Evolutionary conservation across 768 basidiomycete species (phyloP), one percentile per base, ranked within the genome.

Genomic region (Strobilomyces dryophilus): DNA sequence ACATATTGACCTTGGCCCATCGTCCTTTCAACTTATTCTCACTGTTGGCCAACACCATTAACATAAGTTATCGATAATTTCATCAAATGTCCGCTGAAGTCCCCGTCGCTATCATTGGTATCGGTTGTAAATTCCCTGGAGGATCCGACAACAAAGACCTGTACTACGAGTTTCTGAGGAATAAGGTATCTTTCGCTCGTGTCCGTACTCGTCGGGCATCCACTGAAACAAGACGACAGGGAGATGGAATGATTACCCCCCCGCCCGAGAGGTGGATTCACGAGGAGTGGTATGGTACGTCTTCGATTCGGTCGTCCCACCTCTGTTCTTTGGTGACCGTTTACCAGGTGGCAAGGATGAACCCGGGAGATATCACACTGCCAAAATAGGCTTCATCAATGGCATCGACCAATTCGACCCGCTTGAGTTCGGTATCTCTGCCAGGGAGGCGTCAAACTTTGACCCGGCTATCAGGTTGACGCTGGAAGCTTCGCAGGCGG

Each of bases 341-440:
- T 43, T 3, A 21, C 10, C 36, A 69, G 66, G 67, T 32, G 58
- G 60, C 18, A 66, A 69, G 53, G 65, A 68, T 39, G 65, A 69
- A 46, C 67, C 67, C 0, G 67, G 67, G 44, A 69, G 61, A 44
- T 68, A 68, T 39, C 63, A 64, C 39, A 61, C 55, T 27, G 60
- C 63, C 14, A 68, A 65, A 41, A 53, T 60, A 21, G 65, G 66
- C n/a, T 71, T 71, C 37, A 58, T 71, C 40, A 61, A 56, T 29
- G 64, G 61, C 14, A 59, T 71, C 14, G 69, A 71, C 47, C 58
- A 69, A 52, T 71, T 71, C 41, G 70, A 71, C 26, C 56, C 60
- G 35, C 55, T 71, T 17, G 70, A 71, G 44, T 71, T 71, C 26
- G 70, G 70, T 44, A 71, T 71, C 24, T 62, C 63, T 20, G 48